Evolutionary conservation across 2,329 filamentous ascomycete genomes (phyloP).

Genomic region (Neoarthrinium moseri): DNA sequence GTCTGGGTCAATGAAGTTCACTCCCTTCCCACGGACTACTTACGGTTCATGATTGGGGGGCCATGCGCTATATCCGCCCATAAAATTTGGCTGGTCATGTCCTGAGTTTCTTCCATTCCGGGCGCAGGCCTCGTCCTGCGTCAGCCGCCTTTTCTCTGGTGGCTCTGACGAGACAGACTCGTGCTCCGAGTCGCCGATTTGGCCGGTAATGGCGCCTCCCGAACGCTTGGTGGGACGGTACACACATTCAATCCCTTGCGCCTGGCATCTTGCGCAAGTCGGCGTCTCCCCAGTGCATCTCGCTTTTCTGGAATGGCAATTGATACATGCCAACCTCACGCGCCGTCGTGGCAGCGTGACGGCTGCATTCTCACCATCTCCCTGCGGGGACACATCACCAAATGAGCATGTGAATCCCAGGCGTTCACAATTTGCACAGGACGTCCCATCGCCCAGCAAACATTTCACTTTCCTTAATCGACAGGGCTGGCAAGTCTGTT

Average conservation of each 20-base stretch:
- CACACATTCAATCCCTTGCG: slow-evolving; percentile 54
- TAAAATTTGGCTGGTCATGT: slow-evolving; percentile 6
- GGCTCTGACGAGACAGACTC: slow-evolving; percentile 32
- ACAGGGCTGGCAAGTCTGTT: slow-evolving; percentile 14
- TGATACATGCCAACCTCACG: slow-evolving; percentile 56
- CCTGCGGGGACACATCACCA: slow-evolving; percentile 41
- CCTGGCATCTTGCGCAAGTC: slow-evolving; percentile 50
- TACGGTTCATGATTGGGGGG: slow-evolving; percentile 24
- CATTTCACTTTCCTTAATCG: slow-evolving; percentile 54
- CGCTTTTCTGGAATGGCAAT: slow-evolving; percentile 58
- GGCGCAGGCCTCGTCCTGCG: slow-evolving; percentile 26
- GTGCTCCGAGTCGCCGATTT: slow-evolving; percentile 29
- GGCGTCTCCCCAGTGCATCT: slow-evolving; percentile 58
- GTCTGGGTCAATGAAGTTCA: slow-evolving; percentile 29
- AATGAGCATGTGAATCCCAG: slow-evolving; percentile 58
- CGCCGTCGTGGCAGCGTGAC: slow-evolving; percentile 50
- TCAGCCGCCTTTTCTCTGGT: slow-evolving; percentile 29
- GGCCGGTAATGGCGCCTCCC: slow-evolving; percentile 21
- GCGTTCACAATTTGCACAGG: slow-evolving; percentile 57
- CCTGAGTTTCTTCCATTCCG: slow-evolving; percentile 23
- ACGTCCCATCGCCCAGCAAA: slow-evolving; percentile 48
- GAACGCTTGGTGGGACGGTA: slow-evolving; percentile 27
- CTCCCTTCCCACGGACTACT: no score
- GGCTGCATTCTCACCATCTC: slow-evolving; percentile 32
- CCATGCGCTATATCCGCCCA: slow-evolving; percentile 35